A percentile compares a stretch with the other conserved stretches of the same genome.
phyloP scores from a whole-genome alignment of 1,139 yeast species.

The Kodamaea suecica region DNA sequence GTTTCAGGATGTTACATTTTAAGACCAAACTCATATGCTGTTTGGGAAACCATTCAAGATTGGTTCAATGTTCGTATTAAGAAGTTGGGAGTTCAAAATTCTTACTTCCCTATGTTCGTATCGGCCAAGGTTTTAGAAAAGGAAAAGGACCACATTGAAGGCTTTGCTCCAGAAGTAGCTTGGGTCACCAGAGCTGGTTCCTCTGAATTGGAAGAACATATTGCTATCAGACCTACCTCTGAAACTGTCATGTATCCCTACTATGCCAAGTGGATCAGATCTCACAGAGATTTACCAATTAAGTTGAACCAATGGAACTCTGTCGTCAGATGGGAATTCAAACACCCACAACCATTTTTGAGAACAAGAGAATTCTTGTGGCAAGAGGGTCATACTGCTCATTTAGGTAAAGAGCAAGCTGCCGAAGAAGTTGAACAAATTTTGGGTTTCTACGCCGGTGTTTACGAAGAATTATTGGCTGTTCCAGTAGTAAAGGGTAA shows the following conservation, averaged over 20 bases:
- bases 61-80: constrained; percentile 83
- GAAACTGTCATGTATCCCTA: constrained; percentile 99
- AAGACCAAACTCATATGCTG: constrained; percentile 91
- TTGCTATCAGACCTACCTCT: constrained; percentile 98
- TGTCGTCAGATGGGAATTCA: constrained; percentile 99
- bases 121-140: constrained; percentile 88
- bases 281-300: constrained; percentile 96
- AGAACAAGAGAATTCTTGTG: constrained; percentile 98
- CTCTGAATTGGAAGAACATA: constrained; percentile 94
- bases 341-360: constrained; percentile 98
- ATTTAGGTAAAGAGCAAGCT: constrained; percentile 77
- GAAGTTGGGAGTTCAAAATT: constrained; percentile 85
- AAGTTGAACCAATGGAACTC: constrained; percentile 99
- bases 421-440: constrained; percentile 80
- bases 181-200: constrained; percentile 98
- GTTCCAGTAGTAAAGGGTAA: constrained; percentile 95
- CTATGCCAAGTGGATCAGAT: constrained; percentile 98
- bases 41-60: constrained; percentile 92
- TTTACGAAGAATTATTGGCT: constrained; percentile 89
- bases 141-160: constrained; percentile 98
- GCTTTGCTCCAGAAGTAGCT: constrained; percentile 99
- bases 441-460: constrained; percentile 77
- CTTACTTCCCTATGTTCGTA: constrained; percentile 99
- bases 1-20: constrained; percentile 98
- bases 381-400: constrained; percentile 99